Percentiles rank a stretch among this genome's conserved stretches.
Conservation (phyloP, 805 yeast species). For the Lachancea nothofagi region DNA sequence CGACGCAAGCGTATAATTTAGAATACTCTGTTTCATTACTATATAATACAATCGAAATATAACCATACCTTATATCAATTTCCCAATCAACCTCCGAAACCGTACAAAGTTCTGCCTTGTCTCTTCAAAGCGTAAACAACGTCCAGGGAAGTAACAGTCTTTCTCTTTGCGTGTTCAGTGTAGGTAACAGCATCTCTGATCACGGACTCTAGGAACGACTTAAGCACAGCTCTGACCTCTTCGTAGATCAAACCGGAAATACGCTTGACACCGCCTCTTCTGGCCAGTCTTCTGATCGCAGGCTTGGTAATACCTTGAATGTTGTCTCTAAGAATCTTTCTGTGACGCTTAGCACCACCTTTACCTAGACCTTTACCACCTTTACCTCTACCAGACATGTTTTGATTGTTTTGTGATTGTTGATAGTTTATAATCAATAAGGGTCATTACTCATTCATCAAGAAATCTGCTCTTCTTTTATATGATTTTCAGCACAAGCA, state of each 20-base stretch:
- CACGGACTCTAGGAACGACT: slow-evolving; percentile 92
- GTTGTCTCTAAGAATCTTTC: slow-evolving; percentile 99
- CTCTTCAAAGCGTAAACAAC: slow-evolving; percentile 99
- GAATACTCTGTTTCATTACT: slow-evolving; percentile 5
- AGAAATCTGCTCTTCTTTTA: background rate
- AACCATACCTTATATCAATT: slow-evolving; percentile 1
- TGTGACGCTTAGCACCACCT: slow-evolving; percentile 99
- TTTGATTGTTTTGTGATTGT: slow-evolving; percentile 22
- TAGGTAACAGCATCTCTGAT: slow-evolving; percentile 99
- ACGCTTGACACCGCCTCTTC: slow-evolving; percentile 99
- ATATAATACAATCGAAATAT: slow-evolving; percentile 4
- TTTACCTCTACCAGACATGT: slow-evolving; percentile 99
- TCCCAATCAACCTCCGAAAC: slow-evolving; percentile 91
- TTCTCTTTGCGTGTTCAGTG: slow-evolving; percentile 99
- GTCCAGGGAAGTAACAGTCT: slow-evolving; percentile 97
- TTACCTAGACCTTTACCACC: slow-evolving; percentile 99
- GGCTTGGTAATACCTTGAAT: slow-evolving; percentile 99
- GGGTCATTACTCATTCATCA: background rate
- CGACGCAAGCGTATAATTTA: no score
- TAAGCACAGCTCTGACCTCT: slow-evolving; percentile 95
- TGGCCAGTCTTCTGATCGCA: slow-evolving; percentile 99
- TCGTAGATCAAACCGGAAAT: slow-evolving; percentile 97
- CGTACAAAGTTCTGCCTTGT: slow-evolving; percentile 99
- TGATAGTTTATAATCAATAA: background rate
- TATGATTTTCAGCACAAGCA: background rate